A percentile compares a stretch with the other conserved stretches of the same genome.
phyloP scores from a whole-genome alignment of 179 eudicot genomes.

The Spinacia oleracea region DNA sequence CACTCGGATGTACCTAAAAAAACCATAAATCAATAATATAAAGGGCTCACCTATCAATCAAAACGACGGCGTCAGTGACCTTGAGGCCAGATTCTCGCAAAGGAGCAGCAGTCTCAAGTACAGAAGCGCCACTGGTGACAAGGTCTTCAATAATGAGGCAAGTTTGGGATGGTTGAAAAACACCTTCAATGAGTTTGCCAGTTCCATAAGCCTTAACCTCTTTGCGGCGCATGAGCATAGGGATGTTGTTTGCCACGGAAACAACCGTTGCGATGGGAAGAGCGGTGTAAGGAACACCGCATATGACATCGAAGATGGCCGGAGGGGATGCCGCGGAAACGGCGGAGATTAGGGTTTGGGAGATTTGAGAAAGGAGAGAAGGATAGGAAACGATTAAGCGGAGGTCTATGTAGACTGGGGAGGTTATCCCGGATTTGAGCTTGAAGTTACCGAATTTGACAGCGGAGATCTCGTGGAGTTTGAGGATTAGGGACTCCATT shows the following conservation, averaged over 20 bases:
- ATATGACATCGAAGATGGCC: conserved; percentile 56
- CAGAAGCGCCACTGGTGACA: conserved; percentile 92
- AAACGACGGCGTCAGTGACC: conserved; percentile 84
- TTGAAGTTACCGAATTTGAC: conserved; percentile 90
- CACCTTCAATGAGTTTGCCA: conserved; percentile 82
- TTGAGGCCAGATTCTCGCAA: conserved; percentile 60
- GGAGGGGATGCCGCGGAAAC: conserved; percentile 42
- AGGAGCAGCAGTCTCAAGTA: conserved; percentile 83
- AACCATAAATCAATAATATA: no score
- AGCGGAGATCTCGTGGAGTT: conserved; percentile 83
- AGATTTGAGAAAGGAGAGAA: conserved; percentile 61
- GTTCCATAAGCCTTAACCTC: conserved; percentile 86
- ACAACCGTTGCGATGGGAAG: conserved; percentile 86
- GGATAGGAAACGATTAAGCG: conserved; percentile 90
- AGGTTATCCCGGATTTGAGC: conserved; percentile 78
- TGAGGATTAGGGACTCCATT: conserved; percentile 69
- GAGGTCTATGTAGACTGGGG: conserved; percentile 93
- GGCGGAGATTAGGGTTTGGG: conserved; percentile 64
- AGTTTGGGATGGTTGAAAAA: conserved; percentile 33
- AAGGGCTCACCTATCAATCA: conserved; percentile 55
- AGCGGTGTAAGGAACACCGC: conserved; percentile 95
- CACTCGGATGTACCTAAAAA: not conserved
- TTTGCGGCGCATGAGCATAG: conserved; percentile 92
- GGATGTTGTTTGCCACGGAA: conserved; percentile 47
- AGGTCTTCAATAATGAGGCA: conserved; percentile 82